These are phyloP conservation scores for Salvia sclarea DNA, from an alignment of 305 asterid species.

Conservation along the genomic window DNA sequence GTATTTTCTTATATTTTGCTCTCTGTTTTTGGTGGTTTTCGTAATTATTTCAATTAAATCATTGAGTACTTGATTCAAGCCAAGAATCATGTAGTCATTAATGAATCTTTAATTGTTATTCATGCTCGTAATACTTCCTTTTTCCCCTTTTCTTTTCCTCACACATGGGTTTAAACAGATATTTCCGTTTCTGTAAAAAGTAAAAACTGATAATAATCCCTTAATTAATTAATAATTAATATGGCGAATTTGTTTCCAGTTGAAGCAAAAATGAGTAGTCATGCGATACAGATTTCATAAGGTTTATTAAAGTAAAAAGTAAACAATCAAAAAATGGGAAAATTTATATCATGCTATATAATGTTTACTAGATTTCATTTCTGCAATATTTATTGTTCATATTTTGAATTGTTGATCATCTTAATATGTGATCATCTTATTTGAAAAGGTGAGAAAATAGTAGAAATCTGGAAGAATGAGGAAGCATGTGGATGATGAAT, in stretches of 20 bases:
- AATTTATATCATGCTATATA: not conserved
- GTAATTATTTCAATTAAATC: not conserved
- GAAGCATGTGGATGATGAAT: conserved; percentile 40
- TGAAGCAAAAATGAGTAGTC: too few relatives aligned
- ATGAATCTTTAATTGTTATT: not conserved
- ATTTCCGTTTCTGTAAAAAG: not conserved
- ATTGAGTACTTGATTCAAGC: not conserved
- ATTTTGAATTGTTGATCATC: not conserved
- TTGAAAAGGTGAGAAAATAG: conserved; percentile 19
- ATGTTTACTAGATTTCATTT: too few relatives aligned
- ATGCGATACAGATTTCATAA: not conserved
- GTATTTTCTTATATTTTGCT: not conserved
- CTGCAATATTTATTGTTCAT: too few relatives aligned
- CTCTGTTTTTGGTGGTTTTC: not conserved
- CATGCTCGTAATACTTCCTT: too few relatives aligned
- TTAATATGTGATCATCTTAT: not conserved
- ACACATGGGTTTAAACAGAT: not conserved
- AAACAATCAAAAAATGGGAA: not conserved
- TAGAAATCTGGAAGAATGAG: conserved; percentile 45
- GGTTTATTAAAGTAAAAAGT: not conserved
- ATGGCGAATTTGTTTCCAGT: not conserved
- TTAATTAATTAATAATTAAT: not conserved
- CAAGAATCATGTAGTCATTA: not conserved
- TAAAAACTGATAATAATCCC: not conserved
- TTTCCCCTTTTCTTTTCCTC: not conserved